Percentiles rank a stretch among this genome's conserved stretches.
Evolutionary conservation across 768 basidiomycete species (phyloP).

Genomic region (Termitomyces sp.): DNA sequence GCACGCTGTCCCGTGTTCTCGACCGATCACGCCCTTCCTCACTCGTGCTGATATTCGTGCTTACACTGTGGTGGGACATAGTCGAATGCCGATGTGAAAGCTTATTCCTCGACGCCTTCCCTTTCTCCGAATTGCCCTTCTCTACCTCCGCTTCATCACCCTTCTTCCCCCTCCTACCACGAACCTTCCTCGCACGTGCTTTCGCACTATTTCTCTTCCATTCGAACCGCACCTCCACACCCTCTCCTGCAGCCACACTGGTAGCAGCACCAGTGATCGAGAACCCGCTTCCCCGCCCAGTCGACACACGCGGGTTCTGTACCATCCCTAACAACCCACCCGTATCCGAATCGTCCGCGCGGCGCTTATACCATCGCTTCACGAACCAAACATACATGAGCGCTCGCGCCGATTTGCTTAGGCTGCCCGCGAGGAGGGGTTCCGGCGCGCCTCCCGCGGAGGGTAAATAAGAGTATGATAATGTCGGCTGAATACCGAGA

Average conservation of each 20-base stretch:
- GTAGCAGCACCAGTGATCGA: not conserved
- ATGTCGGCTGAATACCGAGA: conserved; percentile 66
- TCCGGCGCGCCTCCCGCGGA: conserved; percentile 19
- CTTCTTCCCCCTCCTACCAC: conserved; percentile 20
- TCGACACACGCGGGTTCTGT: not conserved
- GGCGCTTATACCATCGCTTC: conserved; percentile 68
- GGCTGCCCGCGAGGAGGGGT: conserved; percentile 1
- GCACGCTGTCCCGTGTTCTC: conserved; percentile 2
- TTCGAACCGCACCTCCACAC: conserved; percentile 74
- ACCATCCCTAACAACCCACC: conserved; percentile 38
- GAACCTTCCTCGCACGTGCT: conserved; percentile 31
- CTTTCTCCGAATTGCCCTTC: conserved; percentile 11
- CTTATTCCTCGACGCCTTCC: conserved; percentile 31
- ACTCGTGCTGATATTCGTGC: conserved; percentile 25
- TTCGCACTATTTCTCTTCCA: conserved; percentile 53
- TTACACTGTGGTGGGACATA: conserved; percentile 35
- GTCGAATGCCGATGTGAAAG: conserved; percentile 32
- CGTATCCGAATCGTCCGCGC: conserved; percentile 30
- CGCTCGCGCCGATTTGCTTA: conserved; percentile 13
- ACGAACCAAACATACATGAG: conserved; percentile 76
- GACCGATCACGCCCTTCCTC: conserved; percentile 14
- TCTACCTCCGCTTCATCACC: conserved; percentile 14
- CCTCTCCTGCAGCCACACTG: conserved; percentile 24
- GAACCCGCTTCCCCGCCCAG: not conserved
- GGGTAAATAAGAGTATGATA: conserved; percentile 41